Evolutionary conservation across 108 stramenopile species (phyloP).

Genomic region (Discostella stelligeroides): DNA sequence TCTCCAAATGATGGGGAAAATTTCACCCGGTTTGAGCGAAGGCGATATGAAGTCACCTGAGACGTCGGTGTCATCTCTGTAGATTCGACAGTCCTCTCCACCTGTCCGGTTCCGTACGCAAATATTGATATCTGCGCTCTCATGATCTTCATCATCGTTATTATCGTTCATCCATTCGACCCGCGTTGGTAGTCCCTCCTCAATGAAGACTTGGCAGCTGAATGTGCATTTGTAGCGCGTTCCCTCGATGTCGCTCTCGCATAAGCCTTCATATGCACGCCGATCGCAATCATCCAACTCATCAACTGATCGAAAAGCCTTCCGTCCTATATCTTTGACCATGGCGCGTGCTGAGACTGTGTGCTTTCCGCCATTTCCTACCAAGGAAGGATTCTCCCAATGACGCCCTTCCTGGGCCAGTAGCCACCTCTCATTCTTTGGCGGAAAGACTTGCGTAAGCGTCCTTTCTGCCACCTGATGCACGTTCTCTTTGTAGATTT

Average conservation of each 20-base stretch:
- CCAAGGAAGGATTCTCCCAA: conserved; percentile 16
- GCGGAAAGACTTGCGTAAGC: conserved; percentile 37
- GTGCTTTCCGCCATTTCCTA: background rate
- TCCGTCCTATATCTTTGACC: conserved; percentile 26
- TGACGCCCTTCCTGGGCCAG: conserved; percentile 38
- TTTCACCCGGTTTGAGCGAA: conserved; percentile 47
- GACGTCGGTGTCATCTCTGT: conserved; percentile 17
- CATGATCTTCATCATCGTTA: conserved; percentile 18
- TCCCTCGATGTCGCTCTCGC: conserved; percentile 10
- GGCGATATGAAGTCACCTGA: conserved; percentile 43
- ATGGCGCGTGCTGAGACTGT: background rate
- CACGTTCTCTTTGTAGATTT: conserved; percentile 48
- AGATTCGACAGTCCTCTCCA: conserved; percentile 16
- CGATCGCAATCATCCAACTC: conserved; percentile 27
- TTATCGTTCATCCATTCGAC: background rate
- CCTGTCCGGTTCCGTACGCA: conserved; percentile 42
- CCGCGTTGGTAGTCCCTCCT: conserved; percentile 25
- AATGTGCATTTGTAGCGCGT: conserved; percentile 31
- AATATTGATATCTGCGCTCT: no score
- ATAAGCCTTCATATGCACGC: conserved; percentile 26
- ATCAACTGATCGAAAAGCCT: conserved; percentile 33
- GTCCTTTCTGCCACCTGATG: conserved; percentile 26
- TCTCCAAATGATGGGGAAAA: conserved; percentile 59
- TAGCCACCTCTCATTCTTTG: conserved; percentile 33
- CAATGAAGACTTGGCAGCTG: conserved; percentile 41